Evolutionary conservation across 495 filamentous ascomycete genomes (phyloP).

Genomic region (Chaetomidium leptoderma): DNA sequence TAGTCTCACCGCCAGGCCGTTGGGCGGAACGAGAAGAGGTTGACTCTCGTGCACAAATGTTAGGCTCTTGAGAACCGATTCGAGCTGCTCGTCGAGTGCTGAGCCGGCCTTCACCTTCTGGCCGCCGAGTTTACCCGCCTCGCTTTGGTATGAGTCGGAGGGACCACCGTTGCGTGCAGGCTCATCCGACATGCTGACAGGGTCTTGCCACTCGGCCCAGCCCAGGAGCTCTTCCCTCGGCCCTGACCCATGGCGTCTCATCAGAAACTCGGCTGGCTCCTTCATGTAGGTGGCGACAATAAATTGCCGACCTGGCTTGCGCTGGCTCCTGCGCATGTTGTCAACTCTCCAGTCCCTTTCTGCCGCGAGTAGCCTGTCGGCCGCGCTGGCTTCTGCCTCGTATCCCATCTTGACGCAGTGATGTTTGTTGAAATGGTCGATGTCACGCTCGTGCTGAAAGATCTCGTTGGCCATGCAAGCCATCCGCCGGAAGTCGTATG

Average conservation of each 20-base stretch:
- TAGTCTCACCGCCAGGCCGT: neutral
- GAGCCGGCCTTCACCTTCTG: neutral
- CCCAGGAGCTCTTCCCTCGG: constrained; percentile 7
- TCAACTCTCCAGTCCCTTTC: neutral
- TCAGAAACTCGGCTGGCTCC: neutral
- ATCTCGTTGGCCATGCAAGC: constrained; percentile 10
- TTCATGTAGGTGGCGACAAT: constrained; percentile 2
- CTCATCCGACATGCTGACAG: neutral
- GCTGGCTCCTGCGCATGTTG: neutral
- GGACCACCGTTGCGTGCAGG: neutral
- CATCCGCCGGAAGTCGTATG: constrained; percentile 1
- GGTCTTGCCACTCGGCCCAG: constrained; percentile 14
- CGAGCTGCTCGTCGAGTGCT: neutral
- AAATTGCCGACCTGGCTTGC: neutral
- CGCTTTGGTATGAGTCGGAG: neutral
- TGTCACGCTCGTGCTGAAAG: constrained; percentile 5
- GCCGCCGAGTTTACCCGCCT: neutral
- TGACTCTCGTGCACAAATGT: neutral
- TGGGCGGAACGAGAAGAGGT: neutral
- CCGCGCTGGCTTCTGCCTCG: neutral
- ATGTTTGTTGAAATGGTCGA: neutral
- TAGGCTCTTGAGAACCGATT: neutral
- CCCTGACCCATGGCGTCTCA: neutral
- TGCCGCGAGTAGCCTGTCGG: neutral
- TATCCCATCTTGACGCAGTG: neutral